phyloP scores from a whole-genome alignment of 805 yeast genomes.

The Kodamaea jinghongensis region DNA sequence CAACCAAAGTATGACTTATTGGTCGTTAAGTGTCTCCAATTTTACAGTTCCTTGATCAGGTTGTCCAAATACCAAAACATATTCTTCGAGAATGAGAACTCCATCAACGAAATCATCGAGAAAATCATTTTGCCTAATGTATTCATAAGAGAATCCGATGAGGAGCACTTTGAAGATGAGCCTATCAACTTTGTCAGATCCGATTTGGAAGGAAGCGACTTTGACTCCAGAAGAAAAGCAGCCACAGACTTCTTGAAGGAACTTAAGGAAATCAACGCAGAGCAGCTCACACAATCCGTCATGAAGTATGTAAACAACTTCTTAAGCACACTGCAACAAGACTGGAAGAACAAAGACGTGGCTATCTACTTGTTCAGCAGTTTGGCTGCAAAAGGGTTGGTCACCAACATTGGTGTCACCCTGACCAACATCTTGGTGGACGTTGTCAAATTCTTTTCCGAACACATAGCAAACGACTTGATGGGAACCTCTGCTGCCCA shows the following conservation, averaged over 20 bases:
- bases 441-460: slow-evolving; percentile 79
- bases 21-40: slow-evolving; percentile 75
- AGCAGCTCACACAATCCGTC: slow-evolving; percentile 69
- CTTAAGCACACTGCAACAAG: slow-evolving; percentile 37
- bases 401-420: slow-evolving; percentile 84
- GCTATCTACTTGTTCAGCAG: slow-evolving; percentile 85
- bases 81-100: slow-evolving; percentile 49
- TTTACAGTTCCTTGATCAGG: slow-evolving; percentile 77
- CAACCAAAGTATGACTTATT: slow-evolving; percentile 81
- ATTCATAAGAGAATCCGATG: slow-evolving; percentile 79
- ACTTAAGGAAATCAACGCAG: slow-evolving; percentile 74
- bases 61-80: slow-evolving; percentile 61
- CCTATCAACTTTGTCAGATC: slow-evolving; percentile 91
- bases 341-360: slow-evolving; percentile 86
- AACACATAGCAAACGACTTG: slow-evolving; percentile 80
- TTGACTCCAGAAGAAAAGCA: slow-evolving; percentile 87
- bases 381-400: slow-evolving; percentile 85
- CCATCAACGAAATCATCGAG: slow-evolving; percentile 71
- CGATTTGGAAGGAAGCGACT: slow-evolving; percentile 93
- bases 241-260: slow-evolving; percentile 92
- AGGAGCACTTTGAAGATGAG: slow-evolving; percentile 94
- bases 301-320: slow-evolving; percentile 69
- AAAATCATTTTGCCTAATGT: slow-evolving; percentile 88
- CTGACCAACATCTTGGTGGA: slow-evolving; percentile 82
- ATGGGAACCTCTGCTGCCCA: slow-evolving; percentile 45